Base-by-base conservation (phyloP, 1,284 basidiomycete species). In the Farysia itapuensis region DNA sequence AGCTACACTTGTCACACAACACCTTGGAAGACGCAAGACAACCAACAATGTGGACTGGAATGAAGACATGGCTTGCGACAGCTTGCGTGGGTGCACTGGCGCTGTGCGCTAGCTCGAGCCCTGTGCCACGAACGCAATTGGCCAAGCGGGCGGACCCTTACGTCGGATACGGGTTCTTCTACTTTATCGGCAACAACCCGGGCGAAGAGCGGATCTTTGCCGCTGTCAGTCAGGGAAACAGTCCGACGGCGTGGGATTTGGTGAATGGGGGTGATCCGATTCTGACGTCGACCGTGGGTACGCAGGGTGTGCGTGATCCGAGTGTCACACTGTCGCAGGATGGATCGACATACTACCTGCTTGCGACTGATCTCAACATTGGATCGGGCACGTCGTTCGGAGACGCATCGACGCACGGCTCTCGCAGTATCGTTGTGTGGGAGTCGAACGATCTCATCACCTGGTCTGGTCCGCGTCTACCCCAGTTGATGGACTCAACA, bases 101-200 rank as follows among this genome's bases (percentile, higher is more conserved):
- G n/a, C n/a, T n/a, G n/a, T n/a, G n/a, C n/a, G n/a, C n/a, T n/a
- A n/a, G n/a, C n/a, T n/a, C n/a, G n/a, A n/a, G n/a, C n/a, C n/a
- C n/a, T n/a, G n/a, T n/a, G n/a, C n/a, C n/a, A n/a, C n/a, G n/a
- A n/a, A n/a, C n/a, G n/a, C n/a, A n/a, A n/a, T n/a, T n/a, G n/a
- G n/a, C n/a, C n/a, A n/a, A n/a, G n/a, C n/a, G n/a, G n/a, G n/a
- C n/a, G n/a, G n/a, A n/a, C n/a, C n/a, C n/a, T 4, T 42, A 49
- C n/a, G 46, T 43, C 2, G 47, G 47, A 8, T 50, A 50, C 24
- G 47, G 35, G 19, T 50, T 50, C 32, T 50, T 43, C 35, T 50
- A 50, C 32, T 50, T 50, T 23, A 31, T 35, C 26, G 47, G 47
- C 32, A 42, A 50, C 22, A 8, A 6, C 19, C 26, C 40, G 5